Percentiles rank a stretch among this genome's conserved stretches.
Conservation (phyloP, 306 rosid genomes). For the Malus fusca region DNA sequence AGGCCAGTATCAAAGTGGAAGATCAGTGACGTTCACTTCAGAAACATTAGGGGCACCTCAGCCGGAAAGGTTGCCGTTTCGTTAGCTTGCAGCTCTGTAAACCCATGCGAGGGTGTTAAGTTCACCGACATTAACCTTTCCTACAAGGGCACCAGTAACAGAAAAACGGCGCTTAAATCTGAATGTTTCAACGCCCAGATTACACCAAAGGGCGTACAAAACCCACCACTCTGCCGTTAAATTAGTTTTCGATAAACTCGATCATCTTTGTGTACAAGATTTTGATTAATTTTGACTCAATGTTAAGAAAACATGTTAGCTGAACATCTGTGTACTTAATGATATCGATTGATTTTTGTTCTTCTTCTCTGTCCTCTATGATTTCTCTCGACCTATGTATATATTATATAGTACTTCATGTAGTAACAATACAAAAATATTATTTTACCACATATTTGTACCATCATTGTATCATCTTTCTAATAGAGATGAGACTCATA, state of each 20-base stretch:
- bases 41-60: conserved; percentile 44
- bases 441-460: no score
- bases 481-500: no score
- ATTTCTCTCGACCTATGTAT: background rate
- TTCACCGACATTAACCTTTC: conserved; percentile 33
- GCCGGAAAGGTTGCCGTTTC: conserved; percentile 33
- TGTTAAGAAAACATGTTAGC: background rate
- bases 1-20: conserved; percentile 40
- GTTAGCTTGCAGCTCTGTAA: conserved; percentile 36
- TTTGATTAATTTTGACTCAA: background rate
- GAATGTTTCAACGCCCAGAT: conserved; percentile 44
- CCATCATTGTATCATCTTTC: no score
- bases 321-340: background rate
- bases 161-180: background rate
- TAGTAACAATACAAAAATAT: background rate
- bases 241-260: background rate
- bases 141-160: background rate
- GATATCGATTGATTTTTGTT: background rate
- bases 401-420: background rate
- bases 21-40: conserved; percentile 53
- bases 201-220: conserved; percentile 25
- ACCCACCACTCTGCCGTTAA: conserved; percentile 35
- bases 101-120: conserved; percentile 47
- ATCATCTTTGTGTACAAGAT: background rate
- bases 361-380: background rate